Evolutionary conservation across 257 asterid genomes (phyloP).

Genomic region (Nicotiana attenuata): DNA sequence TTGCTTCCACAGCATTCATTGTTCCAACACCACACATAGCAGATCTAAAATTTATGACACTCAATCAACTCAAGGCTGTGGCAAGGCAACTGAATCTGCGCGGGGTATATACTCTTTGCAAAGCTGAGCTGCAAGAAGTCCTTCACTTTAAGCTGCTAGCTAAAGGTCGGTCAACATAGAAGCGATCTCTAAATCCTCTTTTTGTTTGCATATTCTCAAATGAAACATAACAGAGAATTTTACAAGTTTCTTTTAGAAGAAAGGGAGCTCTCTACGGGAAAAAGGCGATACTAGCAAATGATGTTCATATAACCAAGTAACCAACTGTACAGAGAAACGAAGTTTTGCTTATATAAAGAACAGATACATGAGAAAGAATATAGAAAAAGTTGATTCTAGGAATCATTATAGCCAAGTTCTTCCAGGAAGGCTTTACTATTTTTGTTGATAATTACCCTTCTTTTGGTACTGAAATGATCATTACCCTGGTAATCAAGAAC

Average conservation of each 20-base stretch:
- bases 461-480: neutral
- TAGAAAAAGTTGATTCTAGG: neutral
- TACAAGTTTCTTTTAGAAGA: neutral
- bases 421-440: neutral
- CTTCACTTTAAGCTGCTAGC: constrained; percentile 1
- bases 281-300: neutral
- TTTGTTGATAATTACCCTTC: neutral
- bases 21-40: neutral
- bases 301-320: neutral
- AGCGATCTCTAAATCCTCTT: neutral
- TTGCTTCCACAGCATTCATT: constrained; percentile 1
- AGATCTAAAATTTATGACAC: constrained; percentile 10
- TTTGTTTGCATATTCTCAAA: neutral
- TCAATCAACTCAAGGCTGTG: constrained; percentile 27
- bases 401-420: neutral
- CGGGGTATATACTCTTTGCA: constrained; percentile 23
- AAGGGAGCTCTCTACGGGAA: neutral
- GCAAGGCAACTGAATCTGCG: constrained; percentile 31
- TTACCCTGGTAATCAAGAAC: neutral
- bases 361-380: neutral
- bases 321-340: neutral
- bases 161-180: neutral
- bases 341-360: neutral
- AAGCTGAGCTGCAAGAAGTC: constrained; percentile 25
- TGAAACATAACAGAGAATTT: neutral